Base-by-base conservation (phyloP, 1,284 basidiomycete genomes). In the Irpex lacteus region DNA sequence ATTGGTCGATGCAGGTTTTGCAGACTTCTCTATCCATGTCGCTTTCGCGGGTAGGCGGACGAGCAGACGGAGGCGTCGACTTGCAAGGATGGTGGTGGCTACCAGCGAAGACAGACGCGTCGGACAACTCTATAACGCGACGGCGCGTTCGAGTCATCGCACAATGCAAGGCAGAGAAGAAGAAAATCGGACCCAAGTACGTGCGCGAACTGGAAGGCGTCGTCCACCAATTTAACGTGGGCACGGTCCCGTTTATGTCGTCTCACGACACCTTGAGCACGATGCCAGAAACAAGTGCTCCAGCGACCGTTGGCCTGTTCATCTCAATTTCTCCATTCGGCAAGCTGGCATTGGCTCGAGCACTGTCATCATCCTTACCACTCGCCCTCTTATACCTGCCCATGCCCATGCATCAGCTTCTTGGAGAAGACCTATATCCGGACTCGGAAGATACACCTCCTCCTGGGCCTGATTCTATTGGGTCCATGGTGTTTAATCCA, bases 61-160 rank as follows among this genome's bases (percentile, higher is more conserved):
- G 82, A 66, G 83, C 86, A 13, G 95, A 97, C 74, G 91, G 93
- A 6, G 95, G 95, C 0, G 80, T 97, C 55, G 95, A 98, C 76
- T 79, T 97, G n/a, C 76, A 89, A 55, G 95, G 95, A 2, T 96
- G 93, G 92, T 97, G 95, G 95, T 92, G 89, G 86, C 78, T 96
- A 2, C 92, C 93, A 11, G 49, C 58, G 47, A 59, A 61, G 37
- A 60, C 26, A 7, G 26, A 60, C 38, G 21, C 2, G 9, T 38
- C 4, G 8, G 49, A 56, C 40, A 9, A 18, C 21, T 21, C 37
- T 5, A 55, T 50, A 8, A 62, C 8, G 47, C 57, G 52, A 49
- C 68, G 73, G 37, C 81, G 91, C 0, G 69, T 95, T 1, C 88
- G 94, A 40, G 83, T 97, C n/a, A 71, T 96, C 15, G 94, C 83